Base-by-base conservation (phyloP, 1,139 yeast genomes). In the Sugiyamaella grinbergsii region DNA sequence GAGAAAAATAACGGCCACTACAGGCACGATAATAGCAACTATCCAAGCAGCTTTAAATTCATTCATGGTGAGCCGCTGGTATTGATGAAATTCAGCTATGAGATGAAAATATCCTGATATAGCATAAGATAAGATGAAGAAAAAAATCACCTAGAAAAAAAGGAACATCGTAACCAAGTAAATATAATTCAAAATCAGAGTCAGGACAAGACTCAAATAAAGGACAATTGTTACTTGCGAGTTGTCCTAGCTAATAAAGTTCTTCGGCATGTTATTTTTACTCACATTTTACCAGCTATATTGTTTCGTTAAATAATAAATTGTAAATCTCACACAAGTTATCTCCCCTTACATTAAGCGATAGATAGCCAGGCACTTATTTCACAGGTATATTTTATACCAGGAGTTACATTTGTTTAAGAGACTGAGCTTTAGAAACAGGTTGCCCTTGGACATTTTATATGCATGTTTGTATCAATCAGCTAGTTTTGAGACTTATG, bases 11-110 rank as follows among this genome's bases (percentile, higher is more conserved):
- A 60, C 58, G 5, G 55, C 58, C n/a, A 54, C 57, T 2, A 59
- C 56, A 4, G 66, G 67, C n/a, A 57, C 65, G 5, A 63, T 64
- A 31, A 61, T 60, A 7, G 66, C 65, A 2, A 60, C 64, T 13
- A 63, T 61, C 64, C 63, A 60, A 7, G 39, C 51, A 15, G 56
- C 45, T 23, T 51, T 53, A 37, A 37, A 45, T 31, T 41, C 18
- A 29, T 38, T 22, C 47, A 42, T 42, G 22, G 13, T 32, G 22
- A n/a, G n/a, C n/a, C n/a, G n/a, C n/a, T n/a, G n/a, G n/a, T n/a
- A n/a, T n/a, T n/a, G n/a, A 15, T 33, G 37, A 19, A 42, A 42
- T 23, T n/a, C n/a, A n/a, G n/a, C n/a, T n/a, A n/a, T n/a, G n/a
- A n/a, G n/a, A 22, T 19, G 11, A 37, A n/a, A n/a, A 3, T 5